Evolutionary conservation across 176 grass and related monocot genomes (phyloP).

Genomic region (Oryza glumipatula): DNA sequence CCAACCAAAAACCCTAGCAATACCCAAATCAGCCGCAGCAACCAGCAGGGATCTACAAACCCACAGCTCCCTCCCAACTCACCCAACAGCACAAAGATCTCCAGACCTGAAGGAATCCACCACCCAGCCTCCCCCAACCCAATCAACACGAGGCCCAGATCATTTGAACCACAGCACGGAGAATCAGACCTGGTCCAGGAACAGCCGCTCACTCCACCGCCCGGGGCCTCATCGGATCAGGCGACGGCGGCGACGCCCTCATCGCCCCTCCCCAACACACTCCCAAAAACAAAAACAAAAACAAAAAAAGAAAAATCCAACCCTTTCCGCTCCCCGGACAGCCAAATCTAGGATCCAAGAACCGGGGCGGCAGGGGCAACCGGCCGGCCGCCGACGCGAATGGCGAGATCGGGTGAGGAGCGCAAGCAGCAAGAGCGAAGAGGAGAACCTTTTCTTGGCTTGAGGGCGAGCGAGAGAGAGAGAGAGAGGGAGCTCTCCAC

Average conservation of each 20-base stretch:
- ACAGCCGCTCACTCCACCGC: constrained; percentile 39
- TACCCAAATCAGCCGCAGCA: constrained; percentile 21
- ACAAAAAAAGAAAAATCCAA: constrained; percentile 27
- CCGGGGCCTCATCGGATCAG: constrained; percentile 43
- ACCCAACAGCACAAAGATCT: constrained; percentile 43
- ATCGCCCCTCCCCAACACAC: not conserved
- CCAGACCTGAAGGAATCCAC: constrained; percentile 31
- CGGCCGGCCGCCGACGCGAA: not conserved
- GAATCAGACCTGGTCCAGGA: constrained; percentile 37
- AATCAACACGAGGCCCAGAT: constrained; percentile 31
- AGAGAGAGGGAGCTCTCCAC: too few relatives aligned
- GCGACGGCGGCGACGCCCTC: constrained; percentile 24
- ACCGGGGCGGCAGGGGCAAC: not conserved
- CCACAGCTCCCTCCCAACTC: constrained; percentile 4
- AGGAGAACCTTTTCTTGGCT: constrained; percentile 42
- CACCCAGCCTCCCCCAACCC: constrained; percentile 6
- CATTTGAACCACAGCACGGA: constrained; percentile 40
- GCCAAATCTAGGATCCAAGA: constrained; percentile 45
- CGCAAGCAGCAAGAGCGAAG: not conserved
- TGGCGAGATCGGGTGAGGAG: constrained; percentile 13
- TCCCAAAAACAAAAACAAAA: not conserved
- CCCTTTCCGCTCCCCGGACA: constrained; percentile 27
- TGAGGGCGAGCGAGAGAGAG: not conserved
- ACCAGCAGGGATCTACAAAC: constrained; percentile 32
- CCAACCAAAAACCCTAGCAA: constrained; percentile 46